Conservation (phyloP, 768 basidiomycete genomes). For the Panellus pusillus region DNA sequence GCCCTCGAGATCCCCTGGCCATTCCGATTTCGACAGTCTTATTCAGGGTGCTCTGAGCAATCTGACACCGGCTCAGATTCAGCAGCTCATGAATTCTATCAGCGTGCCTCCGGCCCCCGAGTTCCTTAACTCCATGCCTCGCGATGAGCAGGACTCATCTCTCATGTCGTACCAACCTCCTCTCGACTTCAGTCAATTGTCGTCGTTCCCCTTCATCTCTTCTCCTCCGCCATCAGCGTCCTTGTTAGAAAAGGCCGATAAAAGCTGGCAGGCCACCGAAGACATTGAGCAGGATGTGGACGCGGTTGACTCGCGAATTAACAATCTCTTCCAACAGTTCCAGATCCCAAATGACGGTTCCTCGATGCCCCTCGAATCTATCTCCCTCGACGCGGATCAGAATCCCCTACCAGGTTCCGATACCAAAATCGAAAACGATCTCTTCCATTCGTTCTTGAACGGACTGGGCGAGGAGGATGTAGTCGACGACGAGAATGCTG, state of each 20-base stretch:
- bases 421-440: slow-evolving; percentile 16
- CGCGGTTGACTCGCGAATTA: slow-evolving; percentile 64
- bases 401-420: slow-evolving; percentile 19
- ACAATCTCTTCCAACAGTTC: slow-evolving; percentile 69
- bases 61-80: slow-evolving; percentile 57
- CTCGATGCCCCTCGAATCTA: slow-evolving; percentile 40
- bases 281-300: slow-evolving; percentile 77
- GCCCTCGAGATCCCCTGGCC: slow-evolving; percentile 24
- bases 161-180: slow-evolving; percentile 30
- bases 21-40: slow-evolving; percentile 41
- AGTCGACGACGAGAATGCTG: slow-evolving; percentile 2
- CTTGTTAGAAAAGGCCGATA: slow-evolving; percentile 44
- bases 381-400: slow-evolving; percentile 9
- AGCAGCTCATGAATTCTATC: slow-evolving; percentile 53
- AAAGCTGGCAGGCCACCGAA: slow-evolving; percentile 56
- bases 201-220: slow-evolving; percentile 13
- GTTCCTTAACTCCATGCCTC: slow-evolving; percentile 24
- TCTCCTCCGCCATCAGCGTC: slow-evolving; percentile 27
- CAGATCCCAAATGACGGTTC: slow-evolving; percentile 40
- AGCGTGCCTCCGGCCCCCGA: slow-evolving; percentile 34
- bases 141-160: slow-evolving; percentile 23
- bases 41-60: slow-evolving; percentile 54
- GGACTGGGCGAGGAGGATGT: slow-evolving; percentile 20
- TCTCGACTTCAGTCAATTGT: slow-evolving; percentile 22
- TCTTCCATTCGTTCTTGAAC: slow-evolving; percentile 25